Evolutionary conservation across 495 filamentous ascomycete species (phyloP).

Genomic region (Penicillium pancosmium): DNA sequence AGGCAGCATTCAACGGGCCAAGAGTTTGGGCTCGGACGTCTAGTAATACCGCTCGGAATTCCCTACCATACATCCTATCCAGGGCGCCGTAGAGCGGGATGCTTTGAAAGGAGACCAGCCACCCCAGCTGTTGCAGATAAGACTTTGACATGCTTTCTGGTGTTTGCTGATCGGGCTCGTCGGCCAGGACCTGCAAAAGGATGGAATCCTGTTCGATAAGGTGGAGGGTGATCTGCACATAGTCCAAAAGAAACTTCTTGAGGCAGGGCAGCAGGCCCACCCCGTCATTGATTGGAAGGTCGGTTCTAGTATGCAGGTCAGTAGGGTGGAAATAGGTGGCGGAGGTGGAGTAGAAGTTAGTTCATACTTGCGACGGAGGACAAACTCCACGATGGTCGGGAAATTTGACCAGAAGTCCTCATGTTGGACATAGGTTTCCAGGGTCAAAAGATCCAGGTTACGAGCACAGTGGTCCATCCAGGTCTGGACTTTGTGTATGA

Average conservation of each 20-base stretch:
- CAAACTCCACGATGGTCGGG: constrained; percentile 42
- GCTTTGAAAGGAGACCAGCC: constrained; percentile 30
- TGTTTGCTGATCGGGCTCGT: constrained; percentile 30
- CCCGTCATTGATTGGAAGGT: constrained; percentile 34
- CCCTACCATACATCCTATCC: constrained; percentile 25
- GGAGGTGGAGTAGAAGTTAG: neutral
- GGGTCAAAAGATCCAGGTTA: constrained; percentile 34
- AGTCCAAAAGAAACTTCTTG: constrained; percentile 42
- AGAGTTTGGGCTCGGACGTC: constrained; percentile 34
- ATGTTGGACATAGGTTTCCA: constrained; percentile 37
- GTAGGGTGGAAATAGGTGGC: constrained; percentile 4
- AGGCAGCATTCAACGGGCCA: constrained; percentile 25
- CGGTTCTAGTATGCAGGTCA: constrained; percentile 25
- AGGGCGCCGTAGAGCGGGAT: constrained; percentile 39
- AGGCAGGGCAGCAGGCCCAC: constrained; percentile 28
- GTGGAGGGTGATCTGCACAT: constrained; percentile 38
- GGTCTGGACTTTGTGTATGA: constrained; percentile 32
- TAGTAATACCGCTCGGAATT: constrained; percentile 27
- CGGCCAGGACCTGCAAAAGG: constrained; percentile 24
- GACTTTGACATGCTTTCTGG: constrained; percentile 30
- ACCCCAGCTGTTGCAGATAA: constrained; percentile 35
- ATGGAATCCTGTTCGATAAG: constrained; percentile 38
- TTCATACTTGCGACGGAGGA: constrained; percentile 49
- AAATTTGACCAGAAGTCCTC: constrained; percentile 58
- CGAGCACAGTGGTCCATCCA: constrained; percentile 40